These are phyloP conservation scores for Plasmodium coatneyi DNA, from an alignment of 169 alveolate species.

Conservation along the genomic window DNA sequence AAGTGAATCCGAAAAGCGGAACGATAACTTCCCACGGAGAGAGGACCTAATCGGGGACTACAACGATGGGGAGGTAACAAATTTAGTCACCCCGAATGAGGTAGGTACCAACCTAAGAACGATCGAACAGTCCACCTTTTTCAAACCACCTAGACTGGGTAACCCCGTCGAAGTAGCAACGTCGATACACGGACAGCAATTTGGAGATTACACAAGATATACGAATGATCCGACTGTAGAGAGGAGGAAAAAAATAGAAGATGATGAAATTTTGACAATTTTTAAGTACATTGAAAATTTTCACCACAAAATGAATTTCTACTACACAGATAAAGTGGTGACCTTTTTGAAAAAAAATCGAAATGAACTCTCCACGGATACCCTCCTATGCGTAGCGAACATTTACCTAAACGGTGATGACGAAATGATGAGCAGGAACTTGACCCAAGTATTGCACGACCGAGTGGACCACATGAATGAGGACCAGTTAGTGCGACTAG, in stretches of 20 bases:
- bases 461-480: slow-evolving; percentile 59
- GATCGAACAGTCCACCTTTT: background rate
- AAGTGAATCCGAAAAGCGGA: background rate
- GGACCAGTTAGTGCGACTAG: slow-evolving; percentile 16
- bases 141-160: background rate
- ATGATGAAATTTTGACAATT: slow-evolving; percentile 33
- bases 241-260: background rate
- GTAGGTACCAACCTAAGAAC: background rate
- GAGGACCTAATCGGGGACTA: background rate
- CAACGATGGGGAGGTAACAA: background rate
- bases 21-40: background rate
- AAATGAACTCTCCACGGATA: slow-evolving; percentile 30
- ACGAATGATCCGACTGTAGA: background rate
- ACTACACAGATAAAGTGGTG: slow-evolving; percentile 19
- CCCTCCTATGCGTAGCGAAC: slow-evolving; percentile 25
- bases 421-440: background rate
- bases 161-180: background rate
- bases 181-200: background rate
- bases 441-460: slow-evolving; percentile 1
- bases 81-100: background rate
- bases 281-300: slow-evolving; percentile 67
- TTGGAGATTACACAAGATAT: background rate
- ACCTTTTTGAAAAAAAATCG: slow-evolving; percentile 21
- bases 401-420: slow-evolving; percentile 27
- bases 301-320: slow-evolving; percentile 56